These are phyloP conservation scores for Fusarium hainanense DNA, from an alignment of 2,329 filamentous ascomycete species.

Conservation along the genomic window DNA sequence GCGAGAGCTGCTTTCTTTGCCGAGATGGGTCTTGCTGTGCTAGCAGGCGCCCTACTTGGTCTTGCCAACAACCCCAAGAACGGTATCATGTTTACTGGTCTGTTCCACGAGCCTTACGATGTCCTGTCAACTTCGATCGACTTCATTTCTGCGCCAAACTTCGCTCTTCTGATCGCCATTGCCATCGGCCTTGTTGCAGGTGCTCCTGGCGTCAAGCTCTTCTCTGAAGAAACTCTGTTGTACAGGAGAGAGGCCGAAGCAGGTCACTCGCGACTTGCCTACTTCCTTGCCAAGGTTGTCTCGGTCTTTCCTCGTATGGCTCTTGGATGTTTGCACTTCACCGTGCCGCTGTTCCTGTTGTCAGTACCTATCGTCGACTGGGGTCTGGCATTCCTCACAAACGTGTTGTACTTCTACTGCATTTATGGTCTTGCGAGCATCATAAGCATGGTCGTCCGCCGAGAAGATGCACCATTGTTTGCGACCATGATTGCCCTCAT, in stretches of 20 bases:
- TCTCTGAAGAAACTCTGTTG: slow-evolving; percentile 57
- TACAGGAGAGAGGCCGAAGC: slow-evolving; percentile 66
- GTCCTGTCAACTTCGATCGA: slow-evolving; percentile 64
- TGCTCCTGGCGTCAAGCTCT: slow-evolving; percentile 65
- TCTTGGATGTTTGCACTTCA: slow-evolving; percentile 65
- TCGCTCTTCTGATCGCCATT: slow-evolving; percentile 64
- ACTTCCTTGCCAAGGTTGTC: slow-evolving; percentile 67
- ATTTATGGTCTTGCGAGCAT: slow-evolving; percentile 66
- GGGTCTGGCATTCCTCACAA: slow-evolving; percentile 59
- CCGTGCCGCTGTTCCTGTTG: slow-evolving; percentile 61
- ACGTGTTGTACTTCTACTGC: slow-evolving; percentile 67
- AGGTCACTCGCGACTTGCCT: slow-evolving; percentile 66
- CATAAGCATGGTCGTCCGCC: slow-evolving; percentile 64
- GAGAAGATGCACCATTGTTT: slow-evolving; percentile 67
- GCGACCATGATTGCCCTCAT: slow-evolving; percentile 66
- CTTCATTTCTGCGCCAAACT: slow-evolving; percentile 61
- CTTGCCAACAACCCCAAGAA: slow-evolving; percentile 61
- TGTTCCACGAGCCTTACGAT: slow-evolving; percentile 62
- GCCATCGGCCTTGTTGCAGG: slow-evolving; percentile 65
- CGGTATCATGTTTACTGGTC: slow-evolving; percentile 64
- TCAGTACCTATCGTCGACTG: slow-evolving; percentile 63
- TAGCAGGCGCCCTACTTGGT: slow-evolving; percentile 66
- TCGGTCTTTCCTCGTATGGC: slow-evolving; percentile 63
- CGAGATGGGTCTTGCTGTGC: slow-evolving; percentile 63
- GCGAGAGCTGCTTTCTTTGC: slow-evolving; percentile 62